Percentiles rank a stretch among this genome's conserved stretches.
Conservation (phyloP, 345 rosid genomes). For the Ailanthus altissimus region DNA sequence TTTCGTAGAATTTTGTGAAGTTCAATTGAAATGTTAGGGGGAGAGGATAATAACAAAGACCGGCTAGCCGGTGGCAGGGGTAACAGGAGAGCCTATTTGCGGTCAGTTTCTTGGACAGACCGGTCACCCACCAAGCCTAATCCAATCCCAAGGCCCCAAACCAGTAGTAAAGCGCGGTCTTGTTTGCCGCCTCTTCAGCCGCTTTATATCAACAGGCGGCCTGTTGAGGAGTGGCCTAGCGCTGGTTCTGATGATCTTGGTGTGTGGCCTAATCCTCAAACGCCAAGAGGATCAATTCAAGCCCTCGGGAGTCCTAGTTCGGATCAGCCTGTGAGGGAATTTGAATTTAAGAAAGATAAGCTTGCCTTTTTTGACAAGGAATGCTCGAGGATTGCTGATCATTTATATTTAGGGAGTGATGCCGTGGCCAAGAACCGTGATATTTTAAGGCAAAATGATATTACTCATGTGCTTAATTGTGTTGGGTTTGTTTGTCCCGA, state of each 20-base stretch:
- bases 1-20: slow-evolving; percentile 25
- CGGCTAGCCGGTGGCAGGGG: slow-evolving; percentile 29
- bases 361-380: slow-evolving; percentile 71
- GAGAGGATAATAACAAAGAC: slow-evolving; percentile 34
- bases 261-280: slow-evolving; percentile 71
- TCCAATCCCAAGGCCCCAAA: slow-evolving; percentile 44
- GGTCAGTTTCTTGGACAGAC: slow-evolving; percentile 70
- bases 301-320: slow-evolving; percentile 26
- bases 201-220: slow-evolving; percentile 48
- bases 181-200: slow-evolving; percentile 66
- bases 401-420: slow-evolving; percentile 67
- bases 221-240: slow-evolving; percentile 69
- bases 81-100: slow-evolving; percentile 47
- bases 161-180: slow-evolving; percentile 45
- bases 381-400: slow-evolving; percentile 70
- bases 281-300: slow-evolving; percentile 50
- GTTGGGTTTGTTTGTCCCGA: slow-evolving; percentile 77
- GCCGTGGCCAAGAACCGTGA: slow-evolving; percentile 73
- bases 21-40: slow-evolving; percentile 44
- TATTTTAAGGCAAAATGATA: slow-evolving; percentile 57
- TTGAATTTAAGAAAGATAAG: slow-evolving; percentile 64
- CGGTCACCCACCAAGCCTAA: slow-evolving; percentile 52
- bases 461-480: slow-evolving; percentile 72
- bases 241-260: slow-evolving; percentile 80
- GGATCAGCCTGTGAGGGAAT: slow-evolving; percentile 46